Evolutionary conservation across 2,329 filamentous ascomycete species (phyloP).

Genomic region (Aurifilum marmelostoma): DNA sequence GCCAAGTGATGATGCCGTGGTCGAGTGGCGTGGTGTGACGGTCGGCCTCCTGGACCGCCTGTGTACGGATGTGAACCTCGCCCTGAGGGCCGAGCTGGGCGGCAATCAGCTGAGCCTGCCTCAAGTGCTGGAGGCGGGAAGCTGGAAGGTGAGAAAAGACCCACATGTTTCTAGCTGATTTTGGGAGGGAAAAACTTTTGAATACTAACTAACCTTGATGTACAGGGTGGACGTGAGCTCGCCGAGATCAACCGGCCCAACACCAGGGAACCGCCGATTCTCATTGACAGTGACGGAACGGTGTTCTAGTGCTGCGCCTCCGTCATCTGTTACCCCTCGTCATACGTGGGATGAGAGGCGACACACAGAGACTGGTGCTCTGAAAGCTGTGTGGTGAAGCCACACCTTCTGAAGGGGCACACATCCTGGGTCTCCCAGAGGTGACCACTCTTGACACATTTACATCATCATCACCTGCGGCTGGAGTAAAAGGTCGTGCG

Average conservation of each 20-base stretch:
- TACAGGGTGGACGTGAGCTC: conserved; percentile 85
- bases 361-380: neutral
- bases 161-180: neutral
- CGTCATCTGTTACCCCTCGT: conserved; percentile 10
- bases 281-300: conserved; percentile 94
- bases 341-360: neutral
- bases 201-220: conserved; percentile 10
- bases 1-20: conserved; percentile 62
- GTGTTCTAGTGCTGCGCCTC: conserved; percentile 68
- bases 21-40: conserved; percentile 68
- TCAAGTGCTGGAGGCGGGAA: conserved; percentile 92
- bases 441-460: neutral
- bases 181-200: neutral
- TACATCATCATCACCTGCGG: neutral
- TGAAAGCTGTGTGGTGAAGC: neutral
- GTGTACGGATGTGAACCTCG: conserved; percentile 59
- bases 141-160: conserved; percentile 77
- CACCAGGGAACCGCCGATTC: conserved; percentile 93
- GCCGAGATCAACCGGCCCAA: conserved; percentile 95
- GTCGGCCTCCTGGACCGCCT: conserved; percentile 62
- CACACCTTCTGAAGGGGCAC: neutral
- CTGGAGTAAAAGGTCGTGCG: neutral
- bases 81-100: conserved; percentile 64
- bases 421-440: neutral
- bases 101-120: conserved; percentile 77